These are phyloP conservation scores for Lentinus tigrinus DNA, from an alignment of 768 basidiomycete genomes.

Conservation along the genomic window DNA sequence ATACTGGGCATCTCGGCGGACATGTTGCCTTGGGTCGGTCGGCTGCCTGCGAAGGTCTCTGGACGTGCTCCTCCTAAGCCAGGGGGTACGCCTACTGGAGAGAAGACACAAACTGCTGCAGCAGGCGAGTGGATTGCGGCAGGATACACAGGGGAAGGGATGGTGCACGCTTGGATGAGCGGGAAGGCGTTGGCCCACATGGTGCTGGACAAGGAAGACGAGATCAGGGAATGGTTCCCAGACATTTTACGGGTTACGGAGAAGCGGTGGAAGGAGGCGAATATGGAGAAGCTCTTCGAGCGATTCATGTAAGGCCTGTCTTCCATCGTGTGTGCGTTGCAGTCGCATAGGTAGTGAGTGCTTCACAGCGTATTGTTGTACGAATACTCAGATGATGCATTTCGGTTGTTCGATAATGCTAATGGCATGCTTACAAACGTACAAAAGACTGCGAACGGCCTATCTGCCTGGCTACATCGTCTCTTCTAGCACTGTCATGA, in stretches of 20 bases:
- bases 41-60: slow-evolving; percentile 50
- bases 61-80: slow-evolving; percentile 33
- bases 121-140: slow-evolving; percentile 73
- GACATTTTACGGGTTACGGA: slow-evolving; percentile 46
- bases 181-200: slow-evolving; percentile 58
- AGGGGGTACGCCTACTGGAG: neutral
- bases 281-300: slow-evolving; percentile 34
- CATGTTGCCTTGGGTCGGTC: slow-evolving; percentile 67
- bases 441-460: too few relatives aligned
- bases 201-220: slow-evolving; percentile 44
- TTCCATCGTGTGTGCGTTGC: neutral
- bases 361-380: neutral
- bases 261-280: slow-evolving; percentile 46
- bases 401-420: too few relatives aligned
- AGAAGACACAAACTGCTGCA: slow-evolving; percentile 23
- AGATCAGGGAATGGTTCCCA: slow-evolving; percentile 48
- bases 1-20: slow-evolving; percentile 63
- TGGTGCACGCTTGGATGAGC: slow-evolving; percentile 69
- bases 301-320: slow-evolving; percentile 9
- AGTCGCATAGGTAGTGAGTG: neutral
- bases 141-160: slow-evolving; percentile 72
- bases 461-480: slow-evolving; percentile 27
- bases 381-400: too few relatives aligned
- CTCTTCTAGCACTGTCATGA: slow-evolving; percentile 53
- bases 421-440: too few relatives aligned